Evolutionary conservation across 768 basidiomycete genomes (phyloP), one percentile per base, ranked within the genome.

Genomic region (Lyophyllum shimeji): DNA sequence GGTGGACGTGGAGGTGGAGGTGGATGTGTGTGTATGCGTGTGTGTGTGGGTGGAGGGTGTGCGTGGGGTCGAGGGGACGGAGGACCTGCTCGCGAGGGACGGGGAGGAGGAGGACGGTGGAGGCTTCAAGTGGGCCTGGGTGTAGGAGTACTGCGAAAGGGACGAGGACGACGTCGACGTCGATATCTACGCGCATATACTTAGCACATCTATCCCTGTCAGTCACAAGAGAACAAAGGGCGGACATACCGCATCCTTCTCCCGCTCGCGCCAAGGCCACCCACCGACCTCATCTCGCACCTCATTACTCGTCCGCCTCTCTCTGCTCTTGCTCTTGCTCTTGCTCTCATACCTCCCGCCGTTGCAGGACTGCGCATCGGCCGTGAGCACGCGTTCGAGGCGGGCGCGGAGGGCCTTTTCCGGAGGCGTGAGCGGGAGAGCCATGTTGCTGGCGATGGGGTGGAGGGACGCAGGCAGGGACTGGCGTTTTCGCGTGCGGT

Each of bases 391-490:
- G 1, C 77, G 67, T 69, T 85, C 84, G 17, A 85, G 68, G 11
- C 81, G 73, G 46, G 73, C 77, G 7, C 79, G 75, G 23, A 85
- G 72, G 21, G 81, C 84, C 43, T 79, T 80, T 61, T 79, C 82
- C 51, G 81, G 83, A 0, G 81, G 82, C 15, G 77, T 78, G 63
- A 76, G 60, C 7, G 61, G 52, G 2, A 66, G 49, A 6, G 34
- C 21, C 31, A 23, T 54, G 45, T 4, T 21, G 17, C 9, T 37
- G 11, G 20, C 17, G 17, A 9, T 34, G 12, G 34, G 20, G 24
- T 20, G 60, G 61, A 25, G 58, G 40, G 29, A 62, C 60, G 57
- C 31, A 33, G 53, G 60, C 24, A 58, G 45, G 1, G 58, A 60
- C 20, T 58, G 53, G 8, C 50, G 61, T 39, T 60, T 62, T 18